phyloP scores from a whole-genome alignment of 164 flowering plant species.

The Akebia trifoliata region DNA sequence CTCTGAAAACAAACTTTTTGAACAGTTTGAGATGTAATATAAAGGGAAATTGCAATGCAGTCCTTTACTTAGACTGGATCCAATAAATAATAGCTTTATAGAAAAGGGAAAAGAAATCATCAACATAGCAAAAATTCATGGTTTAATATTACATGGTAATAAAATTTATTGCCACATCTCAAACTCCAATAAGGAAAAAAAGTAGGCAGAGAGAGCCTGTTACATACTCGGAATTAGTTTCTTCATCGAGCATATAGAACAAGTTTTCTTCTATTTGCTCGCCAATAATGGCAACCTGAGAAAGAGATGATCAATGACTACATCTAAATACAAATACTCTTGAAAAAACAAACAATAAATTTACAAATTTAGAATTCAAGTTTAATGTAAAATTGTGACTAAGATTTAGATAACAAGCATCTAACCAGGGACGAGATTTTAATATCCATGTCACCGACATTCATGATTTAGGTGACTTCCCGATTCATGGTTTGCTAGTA shows the following conservation, averaged over 20 bases:
- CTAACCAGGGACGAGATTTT: not conserved
- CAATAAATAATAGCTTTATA: not conserved
- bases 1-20: too few relatives aligned
- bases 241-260: slow-evolving; percentile 93
- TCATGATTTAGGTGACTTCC: too few relatives aligned
- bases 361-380: not conserved
- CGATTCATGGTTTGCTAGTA: too few relatives aligned
- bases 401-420: not conserved
- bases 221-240: slow-evolving; percentile 91
- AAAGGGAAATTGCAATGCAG: not conserved
- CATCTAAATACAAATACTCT: not conserved
- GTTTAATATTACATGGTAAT: not conserved
- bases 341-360: not conserved
- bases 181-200: not conserved
- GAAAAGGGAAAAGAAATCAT: not conserved
- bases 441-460: too few relatives aligned
- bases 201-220: not conserved
- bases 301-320: not conserved
- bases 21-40: too few relatives aligned
- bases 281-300: slow-evolving; percentile 63
- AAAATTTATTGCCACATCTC: not conserved
- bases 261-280: slow-evolving; percentile 85
- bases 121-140: not conserved
- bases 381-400: not conserved
- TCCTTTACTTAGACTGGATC: not conserved